Percentiles rank a stretch among this genome's conserved stretches.
phyloP scores from a whole-genome alignment of 2,329 filamentous ascomycete genomes.

The Alternaria arbusti region DNA sequence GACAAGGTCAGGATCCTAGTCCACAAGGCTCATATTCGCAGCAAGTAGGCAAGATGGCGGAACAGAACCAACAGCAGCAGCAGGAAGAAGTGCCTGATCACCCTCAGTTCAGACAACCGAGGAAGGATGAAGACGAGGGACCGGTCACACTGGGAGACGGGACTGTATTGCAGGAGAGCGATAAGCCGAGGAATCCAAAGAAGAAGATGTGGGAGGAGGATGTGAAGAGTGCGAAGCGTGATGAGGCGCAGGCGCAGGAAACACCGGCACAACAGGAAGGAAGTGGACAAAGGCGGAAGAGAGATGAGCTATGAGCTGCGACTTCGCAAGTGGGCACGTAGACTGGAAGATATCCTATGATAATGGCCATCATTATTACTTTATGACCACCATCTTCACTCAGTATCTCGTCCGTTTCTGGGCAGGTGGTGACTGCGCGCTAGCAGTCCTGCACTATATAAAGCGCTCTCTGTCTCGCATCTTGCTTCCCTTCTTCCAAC shows the following conservation, averaged over 20 bases:
- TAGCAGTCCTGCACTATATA: not conserved
- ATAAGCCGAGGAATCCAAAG: conserved; percentile 60
- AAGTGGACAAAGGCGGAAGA: conserved; percentile 14
- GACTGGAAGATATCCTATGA: not conserved
- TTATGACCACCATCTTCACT: not conserved
- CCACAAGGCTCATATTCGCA: conserved; percentile 47
- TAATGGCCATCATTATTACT: not conserved
- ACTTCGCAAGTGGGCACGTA: not conserved
- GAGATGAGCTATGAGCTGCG: conserved; percentile 32
- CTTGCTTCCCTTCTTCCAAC: not conserved
- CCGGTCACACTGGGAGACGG: conserved; percentile 54
- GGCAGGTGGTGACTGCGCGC: not conserved
- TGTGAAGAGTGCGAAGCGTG: conserved; percentile 41
- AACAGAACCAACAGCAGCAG: conserved; percentile 30
- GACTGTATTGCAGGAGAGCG: conserved; percentile 51
- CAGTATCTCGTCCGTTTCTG: not conserved
- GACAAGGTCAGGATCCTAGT: conserved; percentile 50
- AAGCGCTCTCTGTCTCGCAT: not conserved
- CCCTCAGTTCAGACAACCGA: conserved; percentile 32
- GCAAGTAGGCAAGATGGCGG: conserved; percentile 27
- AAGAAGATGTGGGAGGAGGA: conserved; percentile 67
- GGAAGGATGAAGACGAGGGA: conserved; percentile 34
- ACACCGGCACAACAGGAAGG: conserved; percentile 14
- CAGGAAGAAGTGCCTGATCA: conserved; percentile 30
- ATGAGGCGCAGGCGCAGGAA: conserved; percentile 24